A percentile compares a stretch with the other conserved stretches of the same genome.
Evolutionary conservation across 2,329 filamentous ascomycete species (phyloP).

Genomic region (Dothistroma septosporum): DNA sequence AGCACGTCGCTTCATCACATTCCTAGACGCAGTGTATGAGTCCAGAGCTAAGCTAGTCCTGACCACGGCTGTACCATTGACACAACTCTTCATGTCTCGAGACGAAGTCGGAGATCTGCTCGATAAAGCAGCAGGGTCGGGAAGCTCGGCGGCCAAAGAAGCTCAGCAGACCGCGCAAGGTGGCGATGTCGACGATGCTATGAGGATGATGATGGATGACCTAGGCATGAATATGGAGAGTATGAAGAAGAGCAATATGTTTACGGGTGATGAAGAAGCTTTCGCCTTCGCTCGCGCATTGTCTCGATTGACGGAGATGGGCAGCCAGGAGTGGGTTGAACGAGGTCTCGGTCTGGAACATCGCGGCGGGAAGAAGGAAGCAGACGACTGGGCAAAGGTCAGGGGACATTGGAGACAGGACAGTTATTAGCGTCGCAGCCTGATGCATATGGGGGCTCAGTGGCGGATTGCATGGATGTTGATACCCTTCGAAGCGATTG

Average conservation of each 20-base stretch:
- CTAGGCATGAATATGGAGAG: constrained; percentile 78
- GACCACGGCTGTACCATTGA: constrained; percentile 79
- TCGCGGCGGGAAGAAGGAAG: constrained; percentile 61
- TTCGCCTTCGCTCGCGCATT: constrained; percentile 93
- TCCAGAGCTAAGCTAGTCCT: constrained; percentile 88
- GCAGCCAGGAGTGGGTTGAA: constrained; percentile 91
- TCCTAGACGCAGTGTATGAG: constrained; percentile 95
- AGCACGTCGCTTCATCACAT: constrained; percentile 90
- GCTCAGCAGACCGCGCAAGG: constrained; percentile 31
- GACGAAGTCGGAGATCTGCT: constrained; percentile 46
- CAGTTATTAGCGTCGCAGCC: constrained; percentile 34
- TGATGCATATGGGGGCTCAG: not conserved
- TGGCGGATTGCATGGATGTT: not conserved
- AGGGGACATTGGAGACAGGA: constrained; percentile 66
- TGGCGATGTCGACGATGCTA: constrained; percentile 57
- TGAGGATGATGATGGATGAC: constrained; percentile 82
- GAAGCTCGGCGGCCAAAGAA: constrained; percentile 23
- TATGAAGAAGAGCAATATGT: constrained; percentile 80
- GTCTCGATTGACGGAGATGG: constrained; percentile 85
- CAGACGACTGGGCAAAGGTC: constrained; percentile 61
- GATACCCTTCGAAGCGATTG: constrained; percentile 1
- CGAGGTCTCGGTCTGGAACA: constrained; percentile 62
- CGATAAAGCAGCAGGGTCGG: constrained; percentile 31
- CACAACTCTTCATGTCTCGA: constrained; percentile 64
- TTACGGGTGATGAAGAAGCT: constrained; percentile 90